phyloP scores from a whole-genome alignment of 805 yeast genomes.

The Zygoascus bituminiphila region DNA sequence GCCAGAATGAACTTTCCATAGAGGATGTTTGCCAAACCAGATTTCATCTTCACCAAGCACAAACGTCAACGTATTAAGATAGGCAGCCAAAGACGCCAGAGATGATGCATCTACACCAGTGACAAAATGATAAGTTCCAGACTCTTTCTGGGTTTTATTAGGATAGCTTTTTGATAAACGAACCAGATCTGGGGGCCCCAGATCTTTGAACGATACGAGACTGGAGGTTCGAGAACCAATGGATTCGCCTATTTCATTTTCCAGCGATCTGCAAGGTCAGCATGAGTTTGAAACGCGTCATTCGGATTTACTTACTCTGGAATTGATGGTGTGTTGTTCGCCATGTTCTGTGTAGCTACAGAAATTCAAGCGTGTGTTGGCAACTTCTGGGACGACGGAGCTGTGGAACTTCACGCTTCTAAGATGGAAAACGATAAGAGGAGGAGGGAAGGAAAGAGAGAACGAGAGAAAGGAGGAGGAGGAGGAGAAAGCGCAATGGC shows the following conservation, averaged over 20 bases:
- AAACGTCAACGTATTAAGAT: constrained; percentile 40
- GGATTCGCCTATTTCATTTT: constrained; percentile 44
- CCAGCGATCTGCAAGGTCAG: constrained; percentile 33
- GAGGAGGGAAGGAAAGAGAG: too few species aligned
- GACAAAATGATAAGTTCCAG: constrained; percentile 46
- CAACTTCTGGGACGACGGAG: too few species aligned
- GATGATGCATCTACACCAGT: constrained; percentile 48
- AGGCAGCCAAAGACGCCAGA: constrained; percentile 47
- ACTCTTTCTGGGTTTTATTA: constrained; percentile 35
- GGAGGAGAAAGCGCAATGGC: too few species aligned
- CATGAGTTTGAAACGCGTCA: neutral
- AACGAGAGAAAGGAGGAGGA: too few species aligned
- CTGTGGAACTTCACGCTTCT: too few species aligned
- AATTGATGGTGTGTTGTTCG: constrained; percentile 1
- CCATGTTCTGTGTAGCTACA: neutral
- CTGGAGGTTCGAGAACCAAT: constrained; percentile 41
- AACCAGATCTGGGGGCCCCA: constrained; percentile 71
- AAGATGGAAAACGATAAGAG: too few species aligned
- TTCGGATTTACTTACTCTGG: constrained; percentile 8
- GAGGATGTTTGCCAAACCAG: constrained; percentile 60
- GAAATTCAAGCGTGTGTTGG: neutral
- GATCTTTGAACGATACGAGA: constrained; percentile 37
- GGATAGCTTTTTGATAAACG: constrained; percentile 39
- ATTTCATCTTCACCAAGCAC: constrained; percentile 46
- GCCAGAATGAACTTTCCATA: constrained; percentile 36